Conservation (phyloP, 1,284 basidiomycete species). For the Jaminaea rosea region DNA sequence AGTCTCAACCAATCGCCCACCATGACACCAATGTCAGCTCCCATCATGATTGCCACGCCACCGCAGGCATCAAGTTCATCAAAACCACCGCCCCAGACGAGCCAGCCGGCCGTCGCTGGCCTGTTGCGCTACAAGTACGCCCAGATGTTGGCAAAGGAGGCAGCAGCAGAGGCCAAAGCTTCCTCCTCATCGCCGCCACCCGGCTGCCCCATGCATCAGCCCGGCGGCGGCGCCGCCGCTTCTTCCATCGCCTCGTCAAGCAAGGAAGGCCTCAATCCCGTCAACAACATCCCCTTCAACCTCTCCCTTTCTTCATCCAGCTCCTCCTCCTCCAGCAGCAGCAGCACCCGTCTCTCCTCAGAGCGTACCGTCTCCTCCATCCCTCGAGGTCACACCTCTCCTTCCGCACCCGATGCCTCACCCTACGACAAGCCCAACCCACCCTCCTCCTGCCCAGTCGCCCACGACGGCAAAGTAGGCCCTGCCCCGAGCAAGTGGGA, state of each 20-base stretch:
- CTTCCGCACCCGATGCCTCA: constrained; percentile 30
- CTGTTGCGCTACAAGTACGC: neutral
- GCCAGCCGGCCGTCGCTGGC: neutral
- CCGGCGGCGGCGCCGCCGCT: constrained; percentile 7
- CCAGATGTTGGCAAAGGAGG: neutral
- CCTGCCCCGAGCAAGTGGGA: constrained; percentile 62
- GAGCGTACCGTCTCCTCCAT: constrained; percentile 74
- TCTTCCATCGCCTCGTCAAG: constrained; percentile 14
- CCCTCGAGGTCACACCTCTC: constrained; percentile 57
- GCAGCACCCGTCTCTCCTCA: constrained; percentile 60
- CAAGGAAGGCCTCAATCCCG: constrained; percentile 66
- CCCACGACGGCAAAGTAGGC: constrained; percentile 40
- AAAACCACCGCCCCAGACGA: neutral
- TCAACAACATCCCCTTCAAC: constrained; percentile 73
- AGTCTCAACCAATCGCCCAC: too few species aligned
- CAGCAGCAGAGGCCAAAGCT: neutral
- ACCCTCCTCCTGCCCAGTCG: constrained; percentile 16
- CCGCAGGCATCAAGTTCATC: too few species aligned
- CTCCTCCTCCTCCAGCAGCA: constrained; percentile 74
- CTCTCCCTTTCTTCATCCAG: constrained; percentile 68
- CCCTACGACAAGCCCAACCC: constrained; percentile 36
- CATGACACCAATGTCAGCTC: neutral
- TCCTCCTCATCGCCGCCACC: constrained; percentile 13
- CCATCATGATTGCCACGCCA: neutral
- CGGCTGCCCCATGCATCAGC: constrained; percentile 31